Base-by-base conservation (phyloP, 169 alveolate genomes). In the Cryptosporidium andersoni region DNA sequence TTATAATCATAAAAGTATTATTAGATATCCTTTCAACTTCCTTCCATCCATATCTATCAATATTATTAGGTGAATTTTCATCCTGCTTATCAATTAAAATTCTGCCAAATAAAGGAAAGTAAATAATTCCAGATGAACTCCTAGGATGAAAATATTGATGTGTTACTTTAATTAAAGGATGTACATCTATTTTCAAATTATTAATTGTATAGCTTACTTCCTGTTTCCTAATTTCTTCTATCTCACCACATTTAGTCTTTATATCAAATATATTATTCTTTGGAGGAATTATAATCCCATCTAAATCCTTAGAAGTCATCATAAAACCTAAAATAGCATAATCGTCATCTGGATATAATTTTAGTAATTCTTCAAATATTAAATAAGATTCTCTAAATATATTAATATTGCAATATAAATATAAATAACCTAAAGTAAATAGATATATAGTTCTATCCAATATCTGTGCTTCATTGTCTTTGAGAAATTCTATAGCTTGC, bases 341-440 rank as follows among this genome's bases (percentile, higher is more conserved):
- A 11, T 66, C 81, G 48, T 66, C 81, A 14, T 66, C 81, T 4
- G 81, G 81, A 66, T 66, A 66, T 40, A 66, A 16, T 47, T 53
- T 39, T n/a, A 66, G 53, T 12, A 66, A 51, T 36, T 53, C 16
- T 11, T 52, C 42, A 66, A 66, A 66, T 2, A 64, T 39, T 12
- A 52, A 52, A 51, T 39, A 7, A 40, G 66, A 66, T 47, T 66
- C 81, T 37, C 39, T 8, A 16, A 65, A 16, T 42, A 52, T 52
- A 43, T 66, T 66, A 11, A 51, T 6, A 14, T 55, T 40, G 25
- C 81, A 52, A 6, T 66, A 52, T 2, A 66, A 8, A 7, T 52
- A 43, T 7, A 66, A 55, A 36, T 66, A 52, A 14, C 81, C 81
- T 36, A 66, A 39, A 4, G 55, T 53, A 25, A 55, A 52, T 14